Base-by-base conservation (phyloP, 2,329 filamentous ascomycete species). In the Cordyceps pruinosa region DNA sequence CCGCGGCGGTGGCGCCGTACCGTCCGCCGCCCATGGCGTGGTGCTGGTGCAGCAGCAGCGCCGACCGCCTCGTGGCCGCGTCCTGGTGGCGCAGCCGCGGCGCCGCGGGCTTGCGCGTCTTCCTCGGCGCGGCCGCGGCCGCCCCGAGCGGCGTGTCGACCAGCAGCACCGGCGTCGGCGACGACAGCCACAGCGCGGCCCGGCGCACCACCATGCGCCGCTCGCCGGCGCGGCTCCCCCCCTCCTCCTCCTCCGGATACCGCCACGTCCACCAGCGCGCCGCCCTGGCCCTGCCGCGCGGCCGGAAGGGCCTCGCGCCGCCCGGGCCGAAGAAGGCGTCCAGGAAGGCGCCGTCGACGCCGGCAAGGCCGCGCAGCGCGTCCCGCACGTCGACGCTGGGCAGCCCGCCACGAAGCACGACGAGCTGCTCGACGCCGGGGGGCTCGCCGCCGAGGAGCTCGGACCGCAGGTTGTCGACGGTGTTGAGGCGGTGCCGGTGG, bases 211-310 rank as follows among this genome's bases (percentile, higher is more conserved):
- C 23, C 28, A 21, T n/a, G 7, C 19, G 10, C 9, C 37, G 28
- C 5, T 17, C 19, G 21, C 35, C 25, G 5, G 23, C 25, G 8
- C 32, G 15, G 8, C 10, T 12, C 32, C 34, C 39, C 25, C 19
- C 12, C 19, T 23, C 15, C 32, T 25, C 17, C 19, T 30, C 15
- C 32, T 56, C 48, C 13, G 60, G 61, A 41, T 59, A 61, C 46
- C 58, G 55, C 61, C 60, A 61, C 8, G 35, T 42, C 57, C 56
- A 60, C 52, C 57, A 59, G n/a, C 55, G 21, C 21, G n/a, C 53
- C 12, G 35, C 25, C 41, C 32, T 41, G 4, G 12, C 21, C 26
- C 47, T 13, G 12, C 44, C 45, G 17, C 51, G 51, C 21, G 57
- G 57, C 12, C 52, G 44, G 46, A 58, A 61, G 32, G 49, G 37